phyloP scores from a whole-genome alignment of 202 grass and related monocot species.

The Schoenoplectus tabernaemontani region DNA sequence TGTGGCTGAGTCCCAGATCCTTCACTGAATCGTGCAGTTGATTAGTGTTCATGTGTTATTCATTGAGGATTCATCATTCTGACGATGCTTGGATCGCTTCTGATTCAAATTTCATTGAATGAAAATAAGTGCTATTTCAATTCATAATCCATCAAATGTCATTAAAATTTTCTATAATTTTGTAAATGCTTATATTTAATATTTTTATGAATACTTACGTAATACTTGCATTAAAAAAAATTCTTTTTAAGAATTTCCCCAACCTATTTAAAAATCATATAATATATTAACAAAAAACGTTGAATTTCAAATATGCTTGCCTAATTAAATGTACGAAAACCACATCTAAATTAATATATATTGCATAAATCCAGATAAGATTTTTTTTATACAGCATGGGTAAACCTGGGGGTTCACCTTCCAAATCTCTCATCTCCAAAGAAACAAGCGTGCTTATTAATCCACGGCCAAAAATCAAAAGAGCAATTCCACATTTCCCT shows the following conservation, averaged over 20 bases:
- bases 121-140: too few species aligned
- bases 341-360: slow-evolving; percentile 4
- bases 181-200: too few species aligned
- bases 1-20: not conserved
- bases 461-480: not conserved
- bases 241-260: too few species aligned
- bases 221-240: too few species aligned
- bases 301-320: not conserved
- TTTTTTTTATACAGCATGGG: slow-evolving; percentile 1
- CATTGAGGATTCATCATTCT: too few species aligned
- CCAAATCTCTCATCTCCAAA: slow-evolving; percentile 6
- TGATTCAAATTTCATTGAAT: too few species aligned
- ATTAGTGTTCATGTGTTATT: not conserved
- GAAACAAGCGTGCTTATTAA: slow-evolving; percentile 5
- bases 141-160: too few species aligned
- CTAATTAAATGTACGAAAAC: not conserved
- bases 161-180: too few species aligned
- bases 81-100: too few species aligned
- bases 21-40: not conserved
- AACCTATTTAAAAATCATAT: too few species aligned
- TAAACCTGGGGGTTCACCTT: not conserved
- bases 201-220: too few species aligned
- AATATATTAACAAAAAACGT: too few species aligned
- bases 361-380: not conserved
- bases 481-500: not conserved